Percentiles rank a stretch among this genome's conserved stretches.
phyloP scores from a whole-genome alignment of 331 rosid species.

The Quercus phellos region DNA sequence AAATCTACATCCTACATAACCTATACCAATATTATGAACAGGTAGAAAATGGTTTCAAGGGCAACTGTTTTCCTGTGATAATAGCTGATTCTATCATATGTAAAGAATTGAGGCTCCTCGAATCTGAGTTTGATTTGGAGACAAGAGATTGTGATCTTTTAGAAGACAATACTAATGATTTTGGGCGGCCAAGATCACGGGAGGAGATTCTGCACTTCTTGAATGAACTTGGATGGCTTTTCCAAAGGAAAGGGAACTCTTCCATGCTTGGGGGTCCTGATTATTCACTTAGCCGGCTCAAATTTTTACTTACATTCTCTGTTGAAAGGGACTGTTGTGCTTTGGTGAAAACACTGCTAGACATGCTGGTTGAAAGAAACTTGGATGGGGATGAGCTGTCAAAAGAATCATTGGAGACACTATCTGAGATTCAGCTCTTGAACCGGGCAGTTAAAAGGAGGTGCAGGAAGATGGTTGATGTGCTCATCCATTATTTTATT shows the following conservation, averaged over 20 bases:
- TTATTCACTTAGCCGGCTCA: slow-evolving; percentile 63
- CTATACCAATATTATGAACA: slow-evolving; percentile 30
- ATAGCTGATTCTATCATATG: slow-evolving; percentile 77
- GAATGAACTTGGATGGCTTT: slow-evolving; percentile 94
- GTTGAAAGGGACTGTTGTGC: slow-evolving; percentile 68
- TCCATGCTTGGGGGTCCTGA: slow-evolving; percentile 34
- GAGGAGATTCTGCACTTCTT: slow-evolving; percentile 71
- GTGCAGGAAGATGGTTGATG: slow-evolving; percentile 60
- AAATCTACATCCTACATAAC: not conserved
- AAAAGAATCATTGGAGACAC: slow-evolving; percentile 52
- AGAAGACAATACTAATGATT: slow-evolving; percentile 39
- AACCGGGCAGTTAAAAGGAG: slow-evolving; percentile 77
- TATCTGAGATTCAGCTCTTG: slow-evolving; percentile 65
- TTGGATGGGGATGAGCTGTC: slow-evolving; percentile 45
- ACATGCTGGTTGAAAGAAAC: slow-evolving; percentile 53
- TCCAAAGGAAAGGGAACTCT: slow-evolving; percentile 54
- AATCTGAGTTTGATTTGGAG: slow-evolving; percentile 56
- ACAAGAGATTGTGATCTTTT: slow-evolving; percentile 38
- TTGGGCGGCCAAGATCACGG: slow-evolving; percentile 50
- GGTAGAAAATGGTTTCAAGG: slow-evolving; percentile 91
- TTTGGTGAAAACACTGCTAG: slow-evolving; percentile 64
- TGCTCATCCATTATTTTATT: slow-evolving; percentile 57
- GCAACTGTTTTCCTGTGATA: slow-evolving; percentile 73
- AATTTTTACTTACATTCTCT: slow-evolving; percentile 61
- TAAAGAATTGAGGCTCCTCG: slow-evolving; percentile 61